These are phyloP conservation scores for Kwoniella mangroviensis DNA, from an alignment of 768 basidiomycete species.

Conservation along the genomic window DNA sequence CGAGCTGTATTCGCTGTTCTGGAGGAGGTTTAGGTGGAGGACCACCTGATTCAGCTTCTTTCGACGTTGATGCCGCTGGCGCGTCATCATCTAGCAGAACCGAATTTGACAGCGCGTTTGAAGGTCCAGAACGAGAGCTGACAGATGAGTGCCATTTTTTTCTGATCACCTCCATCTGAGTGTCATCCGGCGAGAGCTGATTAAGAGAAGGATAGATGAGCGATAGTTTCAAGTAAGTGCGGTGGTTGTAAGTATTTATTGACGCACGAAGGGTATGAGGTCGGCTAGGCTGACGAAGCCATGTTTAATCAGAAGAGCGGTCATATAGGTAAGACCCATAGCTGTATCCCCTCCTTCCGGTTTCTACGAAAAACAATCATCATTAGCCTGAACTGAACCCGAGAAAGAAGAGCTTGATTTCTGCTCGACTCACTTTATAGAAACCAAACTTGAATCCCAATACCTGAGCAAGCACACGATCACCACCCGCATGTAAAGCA, in stretches of 20 bases:
- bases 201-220: constrained; percentile 11
- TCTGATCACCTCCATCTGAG: constrained; percentile 71
- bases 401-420: background rate
- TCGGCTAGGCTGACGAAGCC: constrained; percentile 85
- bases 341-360: constrained; percentile 71
- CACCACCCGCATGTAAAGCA: constrained; percentile 54
- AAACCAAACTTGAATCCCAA: constrained; percentile 96
- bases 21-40: constrained; percentile 55
- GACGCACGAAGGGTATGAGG: constrained; percentile 82
- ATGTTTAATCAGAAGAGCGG: constrained; percentile 87
- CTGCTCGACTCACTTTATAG: constrained; percentile 70
- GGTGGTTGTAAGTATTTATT: background rate
- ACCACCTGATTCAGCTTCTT: constrained; percentile 60
- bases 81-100: constrained; percentile 62
- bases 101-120: constrained; percentile 46
- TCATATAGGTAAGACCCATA: constrained; percentile 74
- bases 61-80: constrained; percentile 59
- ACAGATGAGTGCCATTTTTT: constrained; percentile 65
- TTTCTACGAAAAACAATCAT: constrained; percentile 59
- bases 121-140: constrained; percentile 37
- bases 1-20: constrained; percentile 78
- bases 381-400: background rate
- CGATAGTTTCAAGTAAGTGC: background rate
- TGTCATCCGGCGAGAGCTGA: constrained; percentile 76
- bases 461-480: constrained; percentile 68